phyloP scores from a whole-genome alignment of 1,284 basidiomycete genomes.

The Chalciporus sp. region DNA sequence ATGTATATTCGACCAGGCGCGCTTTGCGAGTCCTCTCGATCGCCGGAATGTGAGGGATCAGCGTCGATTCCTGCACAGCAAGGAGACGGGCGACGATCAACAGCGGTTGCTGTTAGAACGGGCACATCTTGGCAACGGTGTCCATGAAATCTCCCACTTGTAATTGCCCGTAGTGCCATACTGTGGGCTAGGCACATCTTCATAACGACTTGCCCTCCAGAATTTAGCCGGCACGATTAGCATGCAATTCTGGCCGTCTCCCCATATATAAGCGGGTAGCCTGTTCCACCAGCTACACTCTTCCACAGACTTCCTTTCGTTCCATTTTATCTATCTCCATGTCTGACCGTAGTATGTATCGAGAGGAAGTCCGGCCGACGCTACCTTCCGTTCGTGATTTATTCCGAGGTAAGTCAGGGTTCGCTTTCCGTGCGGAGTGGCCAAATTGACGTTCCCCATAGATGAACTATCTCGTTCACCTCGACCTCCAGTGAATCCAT shows the following conservation, averaged over 20 bases:
- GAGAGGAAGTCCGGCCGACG: slow-evolving; percentile 54
- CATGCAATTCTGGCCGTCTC: slow-evolving; percentile 22
- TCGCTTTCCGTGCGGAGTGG: not conserved
- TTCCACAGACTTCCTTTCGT: slow-evolving; percentile 11
- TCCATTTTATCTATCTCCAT: slow-evolving; percentile 32
- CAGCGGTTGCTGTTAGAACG: slow-evolving; percentile 30
- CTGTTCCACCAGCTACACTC: slow-evolving; percentile 6
- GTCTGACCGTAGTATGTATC: slow-evolving; percentile 43
- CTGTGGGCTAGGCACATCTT: slow-evolving; percentile 28
- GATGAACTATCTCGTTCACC: slow-evolving; percentile 48
- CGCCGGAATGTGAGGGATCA: slow-evolving; percentile 22
- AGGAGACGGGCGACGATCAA: slow-evolving; percentile 35
- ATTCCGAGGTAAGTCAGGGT: slow-evolving; percentile 55
- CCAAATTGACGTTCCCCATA: slow-evolving; percentile 22
- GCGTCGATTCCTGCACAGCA: slow-evolving; percentile 37
- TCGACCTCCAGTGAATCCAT: slow-evolving; percentile 38
- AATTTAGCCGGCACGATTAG: slow-evolving; percentile 22
- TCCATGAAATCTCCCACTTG: slow-evolving; percentile 24
- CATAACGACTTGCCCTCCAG: slow-evolving; percentile 23
- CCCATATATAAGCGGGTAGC: slow-evolving; percentile 31
- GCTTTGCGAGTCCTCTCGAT: slow-evolving; percentile 14
- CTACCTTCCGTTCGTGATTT: slow-evolving; percentile 76
- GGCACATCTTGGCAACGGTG: slow-evolving; percentile 33
- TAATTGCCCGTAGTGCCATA: slow-evolving; percentile 24
- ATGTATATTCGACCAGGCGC: slow-evolving; percentile 8